These are phyloP conservation scores for Fonsecaea multimorphosa DNA, from an alignment of 2,329 filamentous ascomycete genomes.

Conservation along the genomic window DNA sequence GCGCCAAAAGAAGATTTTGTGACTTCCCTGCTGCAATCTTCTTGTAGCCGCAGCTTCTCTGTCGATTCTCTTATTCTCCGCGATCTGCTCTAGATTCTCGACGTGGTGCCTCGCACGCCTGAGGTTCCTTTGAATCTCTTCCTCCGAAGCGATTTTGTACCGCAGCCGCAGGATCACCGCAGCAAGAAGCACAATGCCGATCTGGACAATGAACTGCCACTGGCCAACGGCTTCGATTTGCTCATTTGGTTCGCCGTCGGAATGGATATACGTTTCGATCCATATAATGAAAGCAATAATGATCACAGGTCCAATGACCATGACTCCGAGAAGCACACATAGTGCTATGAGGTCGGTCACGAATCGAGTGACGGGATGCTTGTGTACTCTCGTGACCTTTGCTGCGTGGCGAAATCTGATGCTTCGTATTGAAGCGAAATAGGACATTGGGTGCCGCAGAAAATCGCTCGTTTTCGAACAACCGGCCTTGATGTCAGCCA, in stretches of 20 bases:
- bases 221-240: slow-evolving; percentile 44
- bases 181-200: slow-evolving; percentile 43
- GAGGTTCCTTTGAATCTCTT: slow-evolving; percentile 44
- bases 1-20: not conserved
- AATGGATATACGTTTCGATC: slow-evolving; percentile 44
- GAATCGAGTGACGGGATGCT: slow-evolving; percentile 13
- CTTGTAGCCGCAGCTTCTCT: not conserved
- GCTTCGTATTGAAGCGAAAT: not conserved
- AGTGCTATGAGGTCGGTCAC: slow-evolving; percentile 14
- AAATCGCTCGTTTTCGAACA: not conserved
- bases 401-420: not conserved
- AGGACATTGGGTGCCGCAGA: not conserved
- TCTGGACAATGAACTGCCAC: slow-evolving; percentile 42
- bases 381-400: slow-evolving; percentile 1
- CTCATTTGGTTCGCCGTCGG: slow-evolving; percentile 43
- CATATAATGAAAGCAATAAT: slow-evolving; percentile 44
- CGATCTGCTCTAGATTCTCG: slow-evolving; percentile 35
- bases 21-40: not conserved
- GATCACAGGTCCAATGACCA: slow-evolving; percentile 43
- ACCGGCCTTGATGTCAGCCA: slow-evolving; percentile 26
- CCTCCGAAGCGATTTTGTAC: slow-evolving; percentile 40
- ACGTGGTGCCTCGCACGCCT: slow-evolving; percentile 38
- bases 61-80: slow-evolving; percentile 3
- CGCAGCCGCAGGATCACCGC: slow-evolving; percentile 41
- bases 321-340: slow-evolving; percentile 37